Percentiles rank a stretch among this genome's conserved stretches.
Evolutionary conservation across 1,284 basidiomycete genomes (phyloP).

Genomic region (Ustilago lituana): DNA sequence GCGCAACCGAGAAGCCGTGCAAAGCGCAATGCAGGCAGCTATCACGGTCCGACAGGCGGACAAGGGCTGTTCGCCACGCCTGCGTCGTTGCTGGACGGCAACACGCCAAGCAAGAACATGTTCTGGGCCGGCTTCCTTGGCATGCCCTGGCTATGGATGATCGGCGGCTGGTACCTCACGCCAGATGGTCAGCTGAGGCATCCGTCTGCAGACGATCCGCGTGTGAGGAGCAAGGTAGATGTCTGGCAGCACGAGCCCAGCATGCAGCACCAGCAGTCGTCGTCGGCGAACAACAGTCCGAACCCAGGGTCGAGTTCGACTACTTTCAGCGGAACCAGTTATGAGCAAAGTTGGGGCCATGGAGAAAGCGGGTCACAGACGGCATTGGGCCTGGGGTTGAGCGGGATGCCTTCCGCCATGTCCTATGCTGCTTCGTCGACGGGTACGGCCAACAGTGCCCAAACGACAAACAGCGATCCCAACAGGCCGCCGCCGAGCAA

Average conservation of each 20-base stretch:
- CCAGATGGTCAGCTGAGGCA: slow-evolving; percentile 34
- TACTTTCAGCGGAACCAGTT: slow-evolving; percentile 5
- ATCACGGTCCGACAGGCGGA: slow-evolving; percentile 1
- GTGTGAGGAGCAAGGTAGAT: slow-evolving; percentile 26
- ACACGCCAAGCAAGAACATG: slow-evolving; percentile 45
- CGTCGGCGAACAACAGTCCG: slow-evolving; percentile 16
- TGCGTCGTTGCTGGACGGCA: slow-evolving; percentile 30
- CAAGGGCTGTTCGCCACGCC: slow-evolving; percentile 23
- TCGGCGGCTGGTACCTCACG: slow-evolving; percentile 56
- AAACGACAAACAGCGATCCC: slow-evolving; percentile 32
- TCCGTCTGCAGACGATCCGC: slow-evolving; percentile 19
- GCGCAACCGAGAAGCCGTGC: slow-evolving; percentile 12
- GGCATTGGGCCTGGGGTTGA: slow-evolving; percentile 11
- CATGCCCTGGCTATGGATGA: slow-evolving; percentile 63
- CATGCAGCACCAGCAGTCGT: slow-evolving; percentile 21
- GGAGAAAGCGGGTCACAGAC: not conserved
- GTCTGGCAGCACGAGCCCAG: slow-evolving; percentile 53
- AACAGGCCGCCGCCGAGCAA: slow-evolving; percentile 28
- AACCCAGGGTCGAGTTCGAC: slow-evolving; percentile 16
- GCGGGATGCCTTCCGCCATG: slow-evolving; percentile 18
- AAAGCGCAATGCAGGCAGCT: slow-evolving; percentile 3
- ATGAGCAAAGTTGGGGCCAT: slow-evolving; percentile 13
- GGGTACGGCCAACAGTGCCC: slow-evolving; percentile 17
- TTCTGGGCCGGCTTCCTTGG: slow-evolving; percentile 60
- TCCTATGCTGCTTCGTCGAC: slow-evolving; percentile 33